These are phyloP conservation scores for Xylaria sp. DNA, from an alignment of 2,329 filamentous ascomycete genomes.

Conservation along the genomic window DNA sequence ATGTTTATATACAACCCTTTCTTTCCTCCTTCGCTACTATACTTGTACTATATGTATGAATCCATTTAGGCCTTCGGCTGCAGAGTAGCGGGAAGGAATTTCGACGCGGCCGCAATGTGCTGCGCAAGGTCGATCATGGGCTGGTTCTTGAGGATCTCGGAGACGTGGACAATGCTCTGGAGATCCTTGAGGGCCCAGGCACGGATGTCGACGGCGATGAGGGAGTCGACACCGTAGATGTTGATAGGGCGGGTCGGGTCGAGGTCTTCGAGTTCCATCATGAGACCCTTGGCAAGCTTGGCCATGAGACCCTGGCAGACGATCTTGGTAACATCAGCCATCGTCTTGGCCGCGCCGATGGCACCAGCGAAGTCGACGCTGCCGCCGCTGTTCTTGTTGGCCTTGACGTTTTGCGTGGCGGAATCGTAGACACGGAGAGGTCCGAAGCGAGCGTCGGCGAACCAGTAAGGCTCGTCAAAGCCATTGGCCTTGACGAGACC, in stretches of 20 bases:
- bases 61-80: constrained; percentile 37
- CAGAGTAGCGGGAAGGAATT: constrained; percentile 43
- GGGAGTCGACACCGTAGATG: constrained; percentile 47
- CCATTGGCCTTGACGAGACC: constrained; percentile 46
- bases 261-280: constrained; percentile 49
- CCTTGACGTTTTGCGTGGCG: constrained; percentile 33
- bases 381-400: constrained; percentile 36
- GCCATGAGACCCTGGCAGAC: constrained; percentile 46
- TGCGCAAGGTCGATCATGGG: constrained; percentile 45
- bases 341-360: constrained; percentile 40
- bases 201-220: constrained; percentile 47
- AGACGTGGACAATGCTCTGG: constrained; percentile 45
- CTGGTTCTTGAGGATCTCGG: constrained; percentile 44
- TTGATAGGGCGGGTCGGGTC: constrained; percentile 45
- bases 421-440: constrained; percentile 44
- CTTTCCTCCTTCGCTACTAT: background rate
- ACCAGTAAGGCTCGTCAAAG: constrained; percentile 49
- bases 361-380: constrained; percentile 41
- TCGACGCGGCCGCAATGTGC: constrained; percentile 45
- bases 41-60: background rate
- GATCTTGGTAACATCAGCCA: constrained; percentile 39
- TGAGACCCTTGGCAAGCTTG: constrained; percentile 48
- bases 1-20: constrained; percentile 18
- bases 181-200: constrained; percentile 47
- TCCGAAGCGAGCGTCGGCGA: constrained; percentile 47